Base-by-base conservation (phyloP, 2,329 filamentous ascomycete genomes). In the Colletotrichum phormii region DNA sequence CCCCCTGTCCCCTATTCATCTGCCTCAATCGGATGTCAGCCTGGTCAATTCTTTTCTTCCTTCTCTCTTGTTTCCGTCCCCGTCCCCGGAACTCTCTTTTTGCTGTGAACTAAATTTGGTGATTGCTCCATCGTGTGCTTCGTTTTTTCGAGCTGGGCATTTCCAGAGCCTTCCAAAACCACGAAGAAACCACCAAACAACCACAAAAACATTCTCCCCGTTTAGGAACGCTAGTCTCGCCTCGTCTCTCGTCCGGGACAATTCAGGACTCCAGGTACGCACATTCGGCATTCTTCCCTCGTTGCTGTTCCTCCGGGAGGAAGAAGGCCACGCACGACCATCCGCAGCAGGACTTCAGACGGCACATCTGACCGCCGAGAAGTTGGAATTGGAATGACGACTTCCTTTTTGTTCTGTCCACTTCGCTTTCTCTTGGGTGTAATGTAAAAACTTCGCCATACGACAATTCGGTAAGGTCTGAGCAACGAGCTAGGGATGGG, bases 1-100 rank as follows among this genome's bases (percentile, higher is more conserved):
- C 46, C 60, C 46, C 60, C 61, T n/a, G 31, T 64, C 61, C 61
- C 61, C 49, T 64, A 49, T 49, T 37, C n/a, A 22, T 46, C 42
- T 46, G 0, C 18, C 42, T 35, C 46, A 11, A 37, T 29, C 35
- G 49, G 61, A 49, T 55, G 13, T 29, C 49, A 54, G 49, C 46
- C 61, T 9, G 61, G 49, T 55, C 31, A 35, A 9, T 54, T 31
- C 13, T 53, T 15, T 54, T 31, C n/a, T 15, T 37, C 35, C 22
- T 37, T 64, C 46, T 64, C 53, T 64, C n/a, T 35, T 9, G 9
- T 22, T 11, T 31, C 26, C 60, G n/a, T 54, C 37, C 11, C 15
- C 15, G 22, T 24, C 42, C 6, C 37, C 59, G 46, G 29, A 62
- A 33, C n/a, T 62, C n/a, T n/a, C 22, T 24, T 26, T 49, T 29